Base-by-base conservation (phyloP, 306 rosid genomes). In the Fragaria iinumae region DNA sequence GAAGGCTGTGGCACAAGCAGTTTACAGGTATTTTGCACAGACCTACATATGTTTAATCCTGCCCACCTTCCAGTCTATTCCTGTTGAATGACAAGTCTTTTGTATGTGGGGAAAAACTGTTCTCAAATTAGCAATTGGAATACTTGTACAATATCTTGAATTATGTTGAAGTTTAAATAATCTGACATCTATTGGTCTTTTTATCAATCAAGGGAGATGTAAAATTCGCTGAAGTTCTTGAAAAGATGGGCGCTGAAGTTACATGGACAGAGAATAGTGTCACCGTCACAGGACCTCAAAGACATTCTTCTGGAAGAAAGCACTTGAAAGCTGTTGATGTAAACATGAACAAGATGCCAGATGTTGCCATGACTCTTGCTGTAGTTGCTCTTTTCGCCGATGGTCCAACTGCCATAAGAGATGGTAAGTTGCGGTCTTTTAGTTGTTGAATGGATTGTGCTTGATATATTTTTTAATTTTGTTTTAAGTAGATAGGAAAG, bases 291-390 rank as follows among this genome's bases (percentile, higher is more conserved):
- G 99, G 98, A 55, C 97, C 97, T 17, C 90, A 77, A 25, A 86
- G 86, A 67, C 90, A 86, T 78, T 83, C 98, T 85, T 82, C 88
- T 2, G 83, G 77, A 74, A 81, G 71, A 74, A 88, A 90, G 75
- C 90, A 87, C 81, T 86, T 96, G 86, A 87, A 79, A 75, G 94
- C 90, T 56, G 36, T 93, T 77, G 98, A 96, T 86, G 98, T 93
- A 80, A 90, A 96, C 79, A 96, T 96, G 99, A 96, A 96, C 90
- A 96, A 96, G 91, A 96, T 96, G 99, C 99, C 99, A 8, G 99
- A 96, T 90, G 99, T 96, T 91, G 99, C 98, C 69, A 96, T 96
- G 99, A 96, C 99, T 18, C 99, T 96, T 57, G 99, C 99, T 47
- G 98, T 96, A 11, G 98, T 91, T 71, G 99, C 99, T 43, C 89